Base-by-base conservation (phyloP, 495 filamentous ascomycete genomes). In the Lophiotrema nucula region DNA sequence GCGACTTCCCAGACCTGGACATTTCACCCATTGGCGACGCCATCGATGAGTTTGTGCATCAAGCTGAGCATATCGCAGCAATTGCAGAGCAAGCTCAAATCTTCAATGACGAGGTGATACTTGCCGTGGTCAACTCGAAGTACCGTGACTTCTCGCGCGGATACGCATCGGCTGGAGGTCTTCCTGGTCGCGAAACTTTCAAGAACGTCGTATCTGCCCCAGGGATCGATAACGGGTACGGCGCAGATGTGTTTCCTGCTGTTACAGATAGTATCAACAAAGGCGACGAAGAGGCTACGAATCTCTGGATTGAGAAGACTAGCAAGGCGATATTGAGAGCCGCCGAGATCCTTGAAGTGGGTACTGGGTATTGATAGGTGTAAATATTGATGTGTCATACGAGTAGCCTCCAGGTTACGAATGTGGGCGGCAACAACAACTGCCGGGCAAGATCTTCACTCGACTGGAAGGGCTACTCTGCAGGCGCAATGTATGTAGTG, bases 181-280 rank as follows among this genome's bases (percentile, higher is more conserved):
- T 64, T 16, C 61, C 61, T 10, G 55, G 56, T 0, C 44, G 61
- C 44, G 49, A 58, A 25, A 58, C 54, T 12, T 64, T 58, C 41
- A 56, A 54, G 54, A 58, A 64, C 47, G 48, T 64, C 13, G 50
- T 64, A 19, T 41, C 27, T 39, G 60, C 54, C n/a, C 60, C 60
- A 4, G 60, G 60, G 0, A 58, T 64, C 41, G 60, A 64, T 58
- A 64, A 56, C 31, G 60, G 60, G 54, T 58, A 64, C 44, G 60
- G 52, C 8, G 52, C 54, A 10, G 54, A 51, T 35, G 47, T 56
- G 3, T 65, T 65, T 27, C 62, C 56, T 1, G 56, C 45, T 1
- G 56, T 60, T 3, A 60, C 56, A 26, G 62, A 65, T 49, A 42
- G 26, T 13, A 38, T 56, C 4, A 52, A 49, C 39, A 27, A 23